A percentile compares a stretch with the other conserved stretches of the same genome.
These are phyloP conservation scores for Heliamphora exappendiculata DNA, from an alignment of 148 eudicot genomes.

Conservation along the genomic window DNA sequence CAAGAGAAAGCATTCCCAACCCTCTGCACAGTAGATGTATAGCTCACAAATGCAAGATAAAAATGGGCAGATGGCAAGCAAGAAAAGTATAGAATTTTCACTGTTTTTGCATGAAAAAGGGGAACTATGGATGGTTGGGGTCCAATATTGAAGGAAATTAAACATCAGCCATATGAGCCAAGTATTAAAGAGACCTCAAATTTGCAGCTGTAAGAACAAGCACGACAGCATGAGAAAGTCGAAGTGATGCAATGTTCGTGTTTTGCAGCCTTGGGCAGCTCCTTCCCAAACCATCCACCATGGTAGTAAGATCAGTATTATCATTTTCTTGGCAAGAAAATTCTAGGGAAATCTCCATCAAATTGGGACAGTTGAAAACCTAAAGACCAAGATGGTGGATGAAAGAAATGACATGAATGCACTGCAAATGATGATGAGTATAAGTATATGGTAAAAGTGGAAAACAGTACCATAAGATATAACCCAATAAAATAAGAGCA, in stretches of 20 bases:
- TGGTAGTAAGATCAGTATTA: constrained; percentile 52
- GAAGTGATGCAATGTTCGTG: constrained; percentile 70
- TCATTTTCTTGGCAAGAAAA: constrained; percentile 75
- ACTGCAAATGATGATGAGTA: background rate
- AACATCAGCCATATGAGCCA: background rate
- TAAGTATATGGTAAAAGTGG: background rate
- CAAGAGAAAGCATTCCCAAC: constrained; percentile 79
- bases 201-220: constrained; percentile 77
- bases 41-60: background rate
- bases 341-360: constrained; percentile 70
- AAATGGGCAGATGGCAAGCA: background rate
- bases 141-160: background rate
- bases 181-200: constrained; percentile 51
- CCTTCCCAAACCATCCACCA: constrained; percentile 71
- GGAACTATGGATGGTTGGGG: background rate
- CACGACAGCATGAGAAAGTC: constrained; percentile 66
- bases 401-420: background rate
- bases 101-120: background rate
- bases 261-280: constrained; percentile 76
- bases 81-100: background rate
- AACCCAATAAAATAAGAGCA: constrained; percentile 10
- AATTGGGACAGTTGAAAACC: constrained; percentile 82
- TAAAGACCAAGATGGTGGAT: constrained; percentile 17
- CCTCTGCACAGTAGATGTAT: constrained; percentile 41
- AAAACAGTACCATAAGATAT: background rate